Evolutionary conservation across 208 protist genomes (phyloP).

Genomic region (Herpetomonas tarakana): DNA sequence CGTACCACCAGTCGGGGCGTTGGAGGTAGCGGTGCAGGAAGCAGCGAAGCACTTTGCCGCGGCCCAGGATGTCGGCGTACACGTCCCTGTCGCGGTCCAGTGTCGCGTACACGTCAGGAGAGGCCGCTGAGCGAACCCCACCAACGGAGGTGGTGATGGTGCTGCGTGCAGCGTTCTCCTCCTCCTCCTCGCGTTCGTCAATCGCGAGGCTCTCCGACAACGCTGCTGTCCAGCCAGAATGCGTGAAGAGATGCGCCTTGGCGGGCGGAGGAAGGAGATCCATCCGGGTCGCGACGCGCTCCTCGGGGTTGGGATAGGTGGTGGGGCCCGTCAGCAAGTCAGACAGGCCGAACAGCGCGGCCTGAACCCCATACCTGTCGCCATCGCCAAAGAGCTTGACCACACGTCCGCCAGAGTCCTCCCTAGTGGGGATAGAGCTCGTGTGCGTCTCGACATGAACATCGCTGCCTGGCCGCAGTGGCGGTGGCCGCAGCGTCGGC

Average conservation of each 20-base stretch:
- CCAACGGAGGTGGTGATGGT: too few species aligned
- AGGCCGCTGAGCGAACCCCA: too few species aligned
- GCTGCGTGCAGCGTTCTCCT: not conserved
- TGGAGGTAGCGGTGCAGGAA: conserved; percentile 11
- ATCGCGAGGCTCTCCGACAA: too few species aligned
- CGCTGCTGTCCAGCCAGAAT: conserved; percentile 24
- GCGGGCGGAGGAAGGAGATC: conserved; percentile 19
- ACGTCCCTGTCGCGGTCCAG: not conserved
- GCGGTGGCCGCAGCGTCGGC: too few species aligned
- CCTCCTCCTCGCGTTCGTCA: conserved; percentile 3
- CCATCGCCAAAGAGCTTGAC: too few species aligned
- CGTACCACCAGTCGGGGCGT: conserved; percentile 8
- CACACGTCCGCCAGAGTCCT: too few species aligned
- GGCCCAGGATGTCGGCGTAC: conserved; percentile 11
- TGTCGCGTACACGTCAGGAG: too few species aligned
- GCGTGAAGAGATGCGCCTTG: conserved; percentile 14
- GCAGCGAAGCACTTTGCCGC: conserved; percentile 16
- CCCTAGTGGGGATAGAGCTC: too few species aligned
- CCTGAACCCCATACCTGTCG: conserved; percentile 1
- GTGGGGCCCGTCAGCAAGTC: conserved; percentile 22
- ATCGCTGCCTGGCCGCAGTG: too few species aligned
- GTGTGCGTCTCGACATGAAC: too few species aligned
- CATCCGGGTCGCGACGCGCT: conserved; percentile 17
- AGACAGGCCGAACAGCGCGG: conserved; percentile 29
- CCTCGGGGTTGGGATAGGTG: conserved; percentile 12